These are phyloP conservation scores for Vitis riparia DNA, from an alignment of 164 flowering plant species.

Conservation along the genomic window DNA sequence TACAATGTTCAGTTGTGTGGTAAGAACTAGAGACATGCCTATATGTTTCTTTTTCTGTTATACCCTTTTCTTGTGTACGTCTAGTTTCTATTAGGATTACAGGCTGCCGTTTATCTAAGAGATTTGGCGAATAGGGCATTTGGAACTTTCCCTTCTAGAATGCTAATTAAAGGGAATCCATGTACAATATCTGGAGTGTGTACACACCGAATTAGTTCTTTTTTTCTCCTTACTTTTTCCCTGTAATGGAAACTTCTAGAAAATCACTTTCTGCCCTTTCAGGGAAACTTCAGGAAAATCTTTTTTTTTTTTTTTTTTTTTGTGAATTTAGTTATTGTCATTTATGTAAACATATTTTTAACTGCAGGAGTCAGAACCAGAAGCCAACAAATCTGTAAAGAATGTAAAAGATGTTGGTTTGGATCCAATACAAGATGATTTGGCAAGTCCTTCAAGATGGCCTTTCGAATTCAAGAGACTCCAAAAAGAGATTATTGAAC, in stretches of 20 bases:
- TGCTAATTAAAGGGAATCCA: too few relatives aligned
- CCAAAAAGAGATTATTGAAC: constrained; percentile 60
- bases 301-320: too few relatives aligned
- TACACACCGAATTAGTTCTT: background rate
- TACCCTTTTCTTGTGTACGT: too few relatives aligned
- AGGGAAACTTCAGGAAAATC: background rate
- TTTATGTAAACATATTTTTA: background rate
- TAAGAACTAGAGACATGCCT: too few relatives aligned
- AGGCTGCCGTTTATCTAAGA: too few relatives aligned
- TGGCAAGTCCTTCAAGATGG: constrained; percentile 42
- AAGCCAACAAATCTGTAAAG: constrained; percentile 6
- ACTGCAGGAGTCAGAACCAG: constrained; percentile 19
- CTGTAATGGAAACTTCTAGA: background rate
- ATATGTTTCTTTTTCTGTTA: too few relatives aligned
- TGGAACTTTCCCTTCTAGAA: too few relatives aligned
- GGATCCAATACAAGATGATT: constrained; percentile 32
- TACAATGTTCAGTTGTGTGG: too few relatives aligned
- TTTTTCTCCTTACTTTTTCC: background rate
- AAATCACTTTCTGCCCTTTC: too few relatives aligned
- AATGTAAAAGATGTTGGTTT: constrained; percentile 28
- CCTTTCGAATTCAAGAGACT: constrained; percentile 54
- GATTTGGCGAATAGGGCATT: too few relatives aligned
- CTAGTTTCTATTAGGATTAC: too few relatives aligned
- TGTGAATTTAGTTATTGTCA: background rate
- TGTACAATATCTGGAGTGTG: too few relatives aligned